phyloP scores from a whole-genome alignment of 352 stramenopile genomes.

The Hyphochytrium catenoides region DNA sequence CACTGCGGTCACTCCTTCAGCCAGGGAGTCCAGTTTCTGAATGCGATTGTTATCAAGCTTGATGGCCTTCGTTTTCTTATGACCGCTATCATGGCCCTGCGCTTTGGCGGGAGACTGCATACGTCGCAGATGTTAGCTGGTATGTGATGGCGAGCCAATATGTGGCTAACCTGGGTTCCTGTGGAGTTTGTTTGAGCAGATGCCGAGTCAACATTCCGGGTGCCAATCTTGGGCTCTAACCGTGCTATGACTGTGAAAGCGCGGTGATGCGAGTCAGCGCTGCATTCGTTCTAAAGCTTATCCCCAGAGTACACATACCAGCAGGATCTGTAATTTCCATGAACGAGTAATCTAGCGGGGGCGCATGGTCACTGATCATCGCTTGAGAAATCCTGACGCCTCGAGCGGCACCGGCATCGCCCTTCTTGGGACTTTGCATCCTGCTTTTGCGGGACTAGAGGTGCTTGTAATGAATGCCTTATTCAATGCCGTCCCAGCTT shows the following conservation, averaged over 20 bases:
- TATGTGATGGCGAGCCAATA: not conserved
- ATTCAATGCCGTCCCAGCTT: too few species aligned
- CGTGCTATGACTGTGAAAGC: too few species aligned
- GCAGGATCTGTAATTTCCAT: constrained; percentile 25
- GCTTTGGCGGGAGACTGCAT: not conserved
- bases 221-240: too few species aligned
- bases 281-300: not conserved
- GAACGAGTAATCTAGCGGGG: constrained; percentile 40
- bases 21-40: constrained; percentile 19
- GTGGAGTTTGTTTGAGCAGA: constrained; percentile 28
- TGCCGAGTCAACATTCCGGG: constrained; percentile 10
- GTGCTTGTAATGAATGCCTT: too few species aligned
- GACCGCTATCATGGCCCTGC: not conserved
- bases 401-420: too few species aligned
- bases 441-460: too few species aligned
- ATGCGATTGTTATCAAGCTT: constrained; percentile 40
- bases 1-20: constrained; percentile 18
- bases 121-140: constrained; percentile 2
- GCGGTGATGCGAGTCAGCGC: too few species aligned
- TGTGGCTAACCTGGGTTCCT: constrained; percentile 12
- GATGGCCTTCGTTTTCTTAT: not conserved
- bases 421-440: too few species aligned
- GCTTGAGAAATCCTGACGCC: too few species aligned
- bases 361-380: too few species aligned
- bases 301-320: constrained; percentile 11